Conservation (phyloP, 1,139 yeast genomes). For the Debaryomyces psychrophilus region DNA sequence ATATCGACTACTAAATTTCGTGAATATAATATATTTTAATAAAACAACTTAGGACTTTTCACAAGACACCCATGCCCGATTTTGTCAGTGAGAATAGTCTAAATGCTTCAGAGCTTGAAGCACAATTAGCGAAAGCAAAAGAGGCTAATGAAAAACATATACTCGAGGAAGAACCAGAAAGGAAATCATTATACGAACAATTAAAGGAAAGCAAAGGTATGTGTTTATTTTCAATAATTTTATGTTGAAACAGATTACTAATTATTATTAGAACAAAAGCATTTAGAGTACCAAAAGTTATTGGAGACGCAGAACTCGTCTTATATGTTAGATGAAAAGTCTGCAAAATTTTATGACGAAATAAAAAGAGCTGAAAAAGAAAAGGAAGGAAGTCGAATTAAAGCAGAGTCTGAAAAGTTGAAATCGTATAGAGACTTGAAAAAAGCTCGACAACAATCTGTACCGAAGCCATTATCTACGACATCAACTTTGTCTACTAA, state of each 20-base stretch:
- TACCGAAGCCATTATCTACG: not conserved
- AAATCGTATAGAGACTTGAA: conserved; percentile 17
- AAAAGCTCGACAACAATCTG: conserved; percentile 6
- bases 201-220: conserved; percentile 36
- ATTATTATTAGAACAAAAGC: conserved; percentile 26
- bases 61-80: conserved; percentile 6
- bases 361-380: conserved; percentile 22
- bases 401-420: conserved; percentile 16
- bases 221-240: conserved; percentile 14
- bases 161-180: conserved; percentile 18
- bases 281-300: conserved; percentile 36
- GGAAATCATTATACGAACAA: conserved; percentile 43
- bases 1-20: not conserved
- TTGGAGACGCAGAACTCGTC: conserved; percentile 42
- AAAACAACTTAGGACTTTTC: no score
- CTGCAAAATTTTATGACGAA: conserved; percentile 31
- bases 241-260: conserved; percentile 2
- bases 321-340: conserved; percentile 37
- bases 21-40: no score
- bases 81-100: conserved; percentile 10
- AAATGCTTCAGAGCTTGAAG: conserved; percentile 1
- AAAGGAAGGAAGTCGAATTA: conserved; percentile 18
- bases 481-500: not conserved
- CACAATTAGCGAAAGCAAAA: not conserved
- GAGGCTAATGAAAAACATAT: conserved; percentile 4